Base-by-base conservation (phyloP, 352 stramenopile genomes). In the Blastocystis sp. region DNA sequence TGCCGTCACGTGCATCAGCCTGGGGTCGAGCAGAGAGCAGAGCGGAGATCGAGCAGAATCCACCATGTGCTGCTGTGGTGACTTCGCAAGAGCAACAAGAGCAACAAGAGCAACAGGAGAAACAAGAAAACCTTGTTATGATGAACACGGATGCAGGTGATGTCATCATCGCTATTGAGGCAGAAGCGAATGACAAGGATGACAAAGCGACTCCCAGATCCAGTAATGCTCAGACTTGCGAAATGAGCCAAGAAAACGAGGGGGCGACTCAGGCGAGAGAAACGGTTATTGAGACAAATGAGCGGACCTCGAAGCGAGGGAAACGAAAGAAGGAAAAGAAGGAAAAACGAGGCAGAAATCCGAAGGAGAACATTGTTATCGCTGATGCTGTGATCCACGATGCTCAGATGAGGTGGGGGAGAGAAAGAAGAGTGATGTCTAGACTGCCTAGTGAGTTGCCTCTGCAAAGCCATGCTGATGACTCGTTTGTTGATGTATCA, bases 281-380 rank as follows among this genome's bases (percentile, higher is more conserved):
- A 68, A 68, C 59, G 59, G n/a, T 26, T 30, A 30, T 24, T 20
- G 59, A 68, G 37, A 24, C n/a, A 26, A 30, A 26, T 16, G 6
- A 30, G 37, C 59, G 20, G 26, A 68, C 18, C 20, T 20, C 20
- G 59, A 26, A 24, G 59, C 24, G 26, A 37, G n/a, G 26, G n/a
- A 26, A 68, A 37, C 24, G 37, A 7, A 26, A 68, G 5, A 26
- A 37, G 59, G n/a, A 68, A 37, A 68, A 68, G 59, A 68, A 68
- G 59, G 37, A 68, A 30, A 37, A 37, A 1, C 11, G n/a, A 41
- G 9, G n/a, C 2, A n/a, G 26, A 45, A 43, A 63, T 63, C 45
- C 70, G 6, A 81, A 81, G 43, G 70, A 62, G 9, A 62, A 81
- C n/a, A 81, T 81, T 24, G 70, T 81, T 0, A 11, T 65, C n/a